Percentiles rank a stretch among this genome's conserved stretches.
Conservation (phyloP, 805 yeast genomes). For the Saccharomycopsis olivae region DNA sequence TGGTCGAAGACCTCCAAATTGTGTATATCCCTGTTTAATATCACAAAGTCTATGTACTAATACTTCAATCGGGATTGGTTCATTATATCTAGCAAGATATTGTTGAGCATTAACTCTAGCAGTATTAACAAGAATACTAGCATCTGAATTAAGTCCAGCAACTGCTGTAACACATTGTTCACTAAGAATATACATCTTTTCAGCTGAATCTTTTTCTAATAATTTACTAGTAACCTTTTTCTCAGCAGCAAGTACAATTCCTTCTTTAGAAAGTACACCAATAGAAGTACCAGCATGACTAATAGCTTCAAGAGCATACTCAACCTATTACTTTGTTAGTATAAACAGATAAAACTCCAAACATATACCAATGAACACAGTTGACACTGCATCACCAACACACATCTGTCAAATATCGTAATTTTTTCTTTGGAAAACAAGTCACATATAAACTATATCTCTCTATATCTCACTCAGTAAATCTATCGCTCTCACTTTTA, state of each 20-base stretch:
- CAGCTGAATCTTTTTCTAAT: constrained; percentile 90
- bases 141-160: constrained; percentile 98
- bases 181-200: constrained; percentile 78
- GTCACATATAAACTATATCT: too few species aligned
- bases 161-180: constrained; percentile 86
- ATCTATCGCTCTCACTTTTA: too few species aligned
- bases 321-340: constrained; percentile 38
- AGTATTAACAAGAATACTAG: constrained; percentile 76
- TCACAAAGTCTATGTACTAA: constrained; percentile 85
- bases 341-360: too few species aligned
- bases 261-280: constrained; percentile 74
- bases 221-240: constrained; percentile 88
- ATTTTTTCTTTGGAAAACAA: too few species aligned
- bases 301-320: constrained; percentile 91
- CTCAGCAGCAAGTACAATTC: constrained; percentile 95
- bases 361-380: too few species aligned
- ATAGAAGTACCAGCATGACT: constrained; percentile 97
- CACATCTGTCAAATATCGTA: too few species aligned
- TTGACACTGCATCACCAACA: too few species aligned
- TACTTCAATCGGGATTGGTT: constrained; percentile 87
- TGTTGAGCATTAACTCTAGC: constrained; percentile 82
- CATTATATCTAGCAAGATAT: constrained; percentile 78
- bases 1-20: constrained; percentile 97
- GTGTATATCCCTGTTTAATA: constrained; percentile 97
- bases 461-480: too few species aligned